These are phyloP conservation scores for Leishmania tarentolae DNA, from an alignment of 208 protist species.

Conservation along the genomic window DNA sequence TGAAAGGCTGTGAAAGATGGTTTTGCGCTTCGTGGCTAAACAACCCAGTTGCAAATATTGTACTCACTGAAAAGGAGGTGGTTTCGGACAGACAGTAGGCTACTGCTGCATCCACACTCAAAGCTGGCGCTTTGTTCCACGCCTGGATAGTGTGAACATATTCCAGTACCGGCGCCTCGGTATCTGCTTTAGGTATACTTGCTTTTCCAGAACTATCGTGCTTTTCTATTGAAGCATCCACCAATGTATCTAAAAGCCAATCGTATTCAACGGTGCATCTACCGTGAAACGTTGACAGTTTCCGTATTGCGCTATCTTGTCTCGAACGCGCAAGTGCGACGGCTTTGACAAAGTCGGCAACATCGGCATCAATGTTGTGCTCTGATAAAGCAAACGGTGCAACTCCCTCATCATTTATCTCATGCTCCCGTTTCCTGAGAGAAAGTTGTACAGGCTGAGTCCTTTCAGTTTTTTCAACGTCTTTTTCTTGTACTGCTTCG, in stretches of 20 bases:
- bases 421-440: not conserved
- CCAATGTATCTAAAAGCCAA: conserved; percentile 10
- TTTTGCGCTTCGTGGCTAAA: conserved; percentile 1
- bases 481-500: not conserved
- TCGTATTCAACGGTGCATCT: not conserved
- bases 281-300: not conserved
- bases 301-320: not conserved
- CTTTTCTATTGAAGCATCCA: not conserved
- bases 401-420: not conserved
- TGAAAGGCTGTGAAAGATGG: conserved; percentile 23
- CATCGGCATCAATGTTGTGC: not conserved
- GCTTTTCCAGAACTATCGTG: not conserved
- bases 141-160: conserved; percentile 25
- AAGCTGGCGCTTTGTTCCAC: conserved; percentile 20
- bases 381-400: not conserved
- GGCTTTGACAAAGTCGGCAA: conserved; percentile 4
- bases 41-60: not conserved
- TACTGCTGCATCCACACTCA: conserved; percentile 7
- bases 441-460: not conserved
- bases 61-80: conserved; percentile 28
- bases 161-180: not conserved
- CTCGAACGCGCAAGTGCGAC: not conserved
- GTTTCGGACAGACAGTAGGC: conserved; percentile 23
- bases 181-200: not conserved
- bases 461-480: not conserved